Base-by-base conservation (phyloP, 2,329 filamentous ascomycete genomes). In the Helicocarpus griseus region DNA sequence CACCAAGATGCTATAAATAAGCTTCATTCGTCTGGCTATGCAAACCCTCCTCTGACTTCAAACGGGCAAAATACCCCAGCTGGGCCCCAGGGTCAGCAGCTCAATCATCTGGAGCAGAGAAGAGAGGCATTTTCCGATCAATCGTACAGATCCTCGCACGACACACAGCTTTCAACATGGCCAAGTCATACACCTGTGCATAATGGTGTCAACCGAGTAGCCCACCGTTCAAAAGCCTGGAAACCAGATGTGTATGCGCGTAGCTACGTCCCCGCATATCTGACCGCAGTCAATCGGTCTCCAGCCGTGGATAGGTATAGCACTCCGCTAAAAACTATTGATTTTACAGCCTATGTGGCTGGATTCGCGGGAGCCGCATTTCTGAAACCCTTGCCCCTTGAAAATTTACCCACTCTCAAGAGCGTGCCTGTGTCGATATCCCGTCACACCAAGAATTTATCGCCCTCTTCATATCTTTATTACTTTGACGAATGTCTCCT, bases 261-360 rank as follows among this genome's bases (percentile, higher is more conserved):
- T 13, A 53, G 52, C 21, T 63, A 61, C 51, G 54, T 61, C 13
- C 61, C 60, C 6, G 48, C 53, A 14, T 59, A 59, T 48, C 56
- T 63, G 8, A 40, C 52, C 41, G 62, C 61, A 13, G 55, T 63
- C 33, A 63, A 64, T 40, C 54, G 56, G 29, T 61, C 60, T n/a
- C 56, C 56, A 4, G 59, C 60, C 1, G 53, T 56, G 22, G 39
- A 54, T 11, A 50, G 53, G 9, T 45, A 41, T 36, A 56, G 57
- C 40, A 50, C 47, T n/a, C 50, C 44, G 7, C 35, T 57, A 9
- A 52, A 53, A 7, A 56, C 52, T 4, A 57, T 63, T 47, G 53
- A 62, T 47, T 61, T 57, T 48, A 33, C 43, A 29, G 29, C 46
- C 13, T 64, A 63, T 45, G 51, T 54, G 19, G 47, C 53, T 4